Evolutionary conservation across 2,329 filamentous ascomycete genomes (phyloP).

Genomic region (Penicillium sp.): DNA sequence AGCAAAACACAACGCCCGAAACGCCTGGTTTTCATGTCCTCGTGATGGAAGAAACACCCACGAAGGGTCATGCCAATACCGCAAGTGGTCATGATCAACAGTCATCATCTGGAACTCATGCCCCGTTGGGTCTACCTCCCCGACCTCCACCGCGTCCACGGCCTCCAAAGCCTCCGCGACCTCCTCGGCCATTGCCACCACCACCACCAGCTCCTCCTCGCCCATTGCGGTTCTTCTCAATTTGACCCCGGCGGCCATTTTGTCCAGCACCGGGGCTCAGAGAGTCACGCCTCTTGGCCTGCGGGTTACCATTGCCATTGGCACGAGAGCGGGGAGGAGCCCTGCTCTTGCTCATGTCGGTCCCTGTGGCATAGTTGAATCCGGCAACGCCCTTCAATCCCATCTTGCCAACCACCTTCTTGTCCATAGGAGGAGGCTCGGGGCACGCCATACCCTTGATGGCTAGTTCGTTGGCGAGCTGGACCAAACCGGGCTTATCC

Average conservation of each 20-base stretch:
- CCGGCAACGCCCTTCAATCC: constrained; percentile 35
- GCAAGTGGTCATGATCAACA: background rate
- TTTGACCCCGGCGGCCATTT: constrained; percentile 11
- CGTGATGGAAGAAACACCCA: background rate
- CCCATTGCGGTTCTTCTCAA: constrained; percentile 19
- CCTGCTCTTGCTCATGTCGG: constrained; percentile 7
- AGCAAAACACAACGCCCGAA: background rate
- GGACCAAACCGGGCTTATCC: constrained; percentile 30
- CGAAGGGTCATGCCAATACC: too few species aligned
- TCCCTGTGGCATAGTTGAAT: constrained; percentile 25
- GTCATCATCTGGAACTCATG: background rate
- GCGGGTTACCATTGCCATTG: background rate
- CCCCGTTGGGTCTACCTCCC: constrained; percentile 1
- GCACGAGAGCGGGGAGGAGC: constrained; percentile 8
- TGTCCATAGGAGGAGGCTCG: constrained; percentile 35
- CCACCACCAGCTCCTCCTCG: constrained; percentile 13
- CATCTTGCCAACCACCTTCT: constrained; percentile 36
- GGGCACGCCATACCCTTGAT: constrained; percentile 34
- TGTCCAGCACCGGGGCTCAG: constrained; percentile 20
- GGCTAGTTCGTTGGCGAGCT: constrained; percentile 34
- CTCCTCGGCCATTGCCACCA: constrained; percentile 13
- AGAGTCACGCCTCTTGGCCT: constrained; percentile 18
- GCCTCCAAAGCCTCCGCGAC: constrained; percentile 6
- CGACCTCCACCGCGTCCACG: constrained; percentile 10
- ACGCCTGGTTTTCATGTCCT: background rate